These are phyloP conservation scores for Biscogniauxia marginata DNA, from an alignment of 2,329 filamentous ascomycete species.

Conservation along the genomic window DNA sequence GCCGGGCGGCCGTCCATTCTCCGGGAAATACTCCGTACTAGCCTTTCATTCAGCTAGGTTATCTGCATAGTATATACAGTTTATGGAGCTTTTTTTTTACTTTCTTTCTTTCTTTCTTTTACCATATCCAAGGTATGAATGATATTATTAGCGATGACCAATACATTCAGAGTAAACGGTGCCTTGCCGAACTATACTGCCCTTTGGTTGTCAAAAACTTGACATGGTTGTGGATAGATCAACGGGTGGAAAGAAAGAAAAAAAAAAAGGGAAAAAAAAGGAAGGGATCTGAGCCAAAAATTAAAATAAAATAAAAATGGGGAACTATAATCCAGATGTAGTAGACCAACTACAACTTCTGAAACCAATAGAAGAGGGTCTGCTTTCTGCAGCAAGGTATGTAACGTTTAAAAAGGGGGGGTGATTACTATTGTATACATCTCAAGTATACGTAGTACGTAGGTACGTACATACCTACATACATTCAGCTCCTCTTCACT, in stretches of 20 bases:
- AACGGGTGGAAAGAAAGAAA: background rate
- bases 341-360: background rate
- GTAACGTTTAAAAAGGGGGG: too few relatives aligned
- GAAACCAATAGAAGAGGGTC: background rate
- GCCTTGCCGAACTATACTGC: too few relatives aligned
- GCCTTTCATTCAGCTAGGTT: too few relatives aligned
- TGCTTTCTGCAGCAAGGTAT: background rate
- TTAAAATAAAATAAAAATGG: background rate
- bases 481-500: background rate
- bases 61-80: background rate
- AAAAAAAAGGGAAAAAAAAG: background rate
- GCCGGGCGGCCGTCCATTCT: slow-evolving; percentile 21
- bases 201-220: background rate
- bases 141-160: background rate
- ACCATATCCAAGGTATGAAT: background rate
- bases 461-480: background rate
- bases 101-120: background rate
- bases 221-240: background rate
- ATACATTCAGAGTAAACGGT: too few relatives aligned
- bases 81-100: too few relatives aligned
- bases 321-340: background rate
- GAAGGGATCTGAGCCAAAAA: too few relatives aligned
- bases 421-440: too few relatives aligned
- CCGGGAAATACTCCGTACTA: slow-evolving; percentile 11
- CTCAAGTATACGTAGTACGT: too few relatives aligned